Conservation (phyloP, 2,329 filamentous ascomycete genomes). For the Hypoxylon sp. region DNA sequence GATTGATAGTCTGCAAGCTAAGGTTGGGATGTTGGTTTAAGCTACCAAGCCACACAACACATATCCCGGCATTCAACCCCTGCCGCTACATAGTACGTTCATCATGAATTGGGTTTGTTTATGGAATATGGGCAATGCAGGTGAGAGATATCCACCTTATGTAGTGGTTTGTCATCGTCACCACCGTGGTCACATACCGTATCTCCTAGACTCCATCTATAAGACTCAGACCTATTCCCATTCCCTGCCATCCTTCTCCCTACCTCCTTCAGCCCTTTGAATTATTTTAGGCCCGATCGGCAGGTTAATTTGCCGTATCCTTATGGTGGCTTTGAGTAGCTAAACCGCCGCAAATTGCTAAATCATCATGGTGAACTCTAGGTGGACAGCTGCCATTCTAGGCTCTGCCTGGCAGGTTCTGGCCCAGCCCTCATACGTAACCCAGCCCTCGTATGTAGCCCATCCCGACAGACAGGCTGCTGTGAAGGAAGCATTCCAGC, state of each 20-base stretch:
- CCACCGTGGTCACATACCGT: conserved; percentile 27
- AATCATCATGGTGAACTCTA: conserved; percentile 48
- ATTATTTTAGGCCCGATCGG: conserved; percentile 25
- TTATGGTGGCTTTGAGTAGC: conserved; percentile 31
- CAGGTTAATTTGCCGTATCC: conserved; percentile 36
- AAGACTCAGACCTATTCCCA: conserved; percentile 36
- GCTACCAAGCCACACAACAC: conserved; percentile 34
- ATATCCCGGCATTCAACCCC: conserved; percentile 32
- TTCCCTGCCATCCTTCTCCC: conserved; percentile 15
- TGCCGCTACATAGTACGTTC: conserved; percentile 24
- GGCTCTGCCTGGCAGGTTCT: conserved; percentile 43
- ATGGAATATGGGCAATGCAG: conserved; percentile 29
- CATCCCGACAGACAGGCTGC: conserved; percentile 66
- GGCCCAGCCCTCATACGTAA: conserved; percentile 47
- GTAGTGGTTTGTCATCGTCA: conserved; percentile 23
- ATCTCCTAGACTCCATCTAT: conserved; percentile 29
- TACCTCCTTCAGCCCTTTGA: conserved; percentile 29
- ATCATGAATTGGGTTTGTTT: conserved; percentile 28
- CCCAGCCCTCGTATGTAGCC: conserved; percentile 54
- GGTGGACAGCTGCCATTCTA: conserved; percentile 43
- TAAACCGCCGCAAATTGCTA: conserved; percentile 31
- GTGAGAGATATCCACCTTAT: conserved; percentile 31
- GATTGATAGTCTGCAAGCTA: conserved; percentile 31
- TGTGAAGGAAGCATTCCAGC: conserved; percentile 77
- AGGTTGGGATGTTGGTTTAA: conserved; percentile 31